Evolutionary conservation across 495 filamentous ascomycete genomes (phyloP).

Genomic region (Penicillium salamii): DNA sequence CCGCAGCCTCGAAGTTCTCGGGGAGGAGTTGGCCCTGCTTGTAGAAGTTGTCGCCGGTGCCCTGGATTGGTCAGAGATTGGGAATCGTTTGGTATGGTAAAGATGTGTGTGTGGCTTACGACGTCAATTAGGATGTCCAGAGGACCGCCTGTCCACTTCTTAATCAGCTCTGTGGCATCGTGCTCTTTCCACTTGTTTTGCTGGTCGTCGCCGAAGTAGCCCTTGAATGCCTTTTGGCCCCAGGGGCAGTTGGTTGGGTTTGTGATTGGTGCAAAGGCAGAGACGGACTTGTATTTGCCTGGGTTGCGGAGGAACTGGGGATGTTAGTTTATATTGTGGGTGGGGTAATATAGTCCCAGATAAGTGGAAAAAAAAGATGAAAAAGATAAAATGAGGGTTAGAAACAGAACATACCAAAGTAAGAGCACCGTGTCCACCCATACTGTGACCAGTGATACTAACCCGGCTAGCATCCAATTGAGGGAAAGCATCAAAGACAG

Average conservation of each 20-base stretch:
- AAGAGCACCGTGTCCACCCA: slow-evolving; percentile 95
- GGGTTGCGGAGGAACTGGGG: slow-evolving; percentile 79
- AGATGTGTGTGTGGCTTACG: slow-evolving; percentile 36
- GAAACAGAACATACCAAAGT: slow-evolving; percentile 55
- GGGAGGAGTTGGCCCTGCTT: slow-evolving; percentile 88
- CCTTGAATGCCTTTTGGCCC: slow-evolving; percentile 92
- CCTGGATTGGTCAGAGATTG: slow-evolving; percentile 37
- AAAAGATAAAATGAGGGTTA: background rate
- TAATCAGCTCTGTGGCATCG: slow-evolving; percentile 89
- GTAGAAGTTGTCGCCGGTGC: slow-evolving; percentile 93
- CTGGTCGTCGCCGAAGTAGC: slow-evolving; percentile 77
- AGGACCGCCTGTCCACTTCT: slow-evolving; percentile 61
- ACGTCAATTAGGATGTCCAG: slow-evolving; percentile 82
- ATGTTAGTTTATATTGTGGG: no score
- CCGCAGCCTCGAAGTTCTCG: slow-evolving; percentile 86
- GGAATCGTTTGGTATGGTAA: background rate
- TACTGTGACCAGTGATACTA: slow-evolving; percentile 86
- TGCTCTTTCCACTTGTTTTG: slow-evolving; percentile 77
- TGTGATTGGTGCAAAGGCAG: slow-evolving; percentile 86
- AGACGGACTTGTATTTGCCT: slow-evolving; percentile 80
- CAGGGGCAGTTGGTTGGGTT: slow-evolving; percentile 86
- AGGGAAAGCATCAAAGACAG: slow-evolving; percentile 64
- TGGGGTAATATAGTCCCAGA: no score
- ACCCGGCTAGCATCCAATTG: slow-evolving; percentile 65
- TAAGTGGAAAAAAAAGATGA: slow-evolving; percentile 4